A percentile compares a stretch with the other conserved stretches of the same genome.
These are phyloP conservation scores for Epichloe coenophiala DNA, from an alignment of 2,329 filamentous ascomycete genomes.

Conservation along the genomic window DNA sequence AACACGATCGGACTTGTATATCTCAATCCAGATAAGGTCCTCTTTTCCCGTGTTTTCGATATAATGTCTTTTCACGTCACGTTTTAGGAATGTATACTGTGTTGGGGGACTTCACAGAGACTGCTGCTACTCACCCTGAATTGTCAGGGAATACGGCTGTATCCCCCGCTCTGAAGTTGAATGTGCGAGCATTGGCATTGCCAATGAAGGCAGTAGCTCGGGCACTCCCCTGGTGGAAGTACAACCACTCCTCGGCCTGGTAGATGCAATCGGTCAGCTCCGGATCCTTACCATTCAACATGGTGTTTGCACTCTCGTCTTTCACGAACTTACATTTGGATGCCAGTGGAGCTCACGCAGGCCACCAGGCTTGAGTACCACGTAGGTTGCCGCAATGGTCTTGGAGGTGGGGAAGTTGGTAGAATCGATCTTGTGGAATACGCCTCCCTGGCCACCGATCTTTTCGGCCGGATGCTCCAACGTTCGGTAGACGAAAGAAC, in stretches of 20 bases:
- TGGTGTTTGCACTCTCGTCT: too few species aligned
- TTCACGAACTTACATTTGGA: constrained; percentile 35
- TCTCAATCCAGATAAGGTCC: constrained; percentile 53
- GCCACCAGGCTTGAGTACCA: constrained; percentile 48
- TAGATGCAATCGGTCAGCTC: not conserved
- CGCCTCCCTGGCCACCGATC: constrained; percentile 48
- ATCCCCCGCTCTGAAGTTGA: constrained; percentile 53
- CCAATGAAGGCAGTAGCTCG: constrained; percentile 54
- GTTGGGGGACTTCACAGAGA: not conserved
- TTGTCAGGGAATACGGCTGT: constrained; percentile 57
- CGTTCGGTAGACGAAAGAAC: constrained; percentile 49
- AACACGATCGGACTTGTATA: constrained; percentile 55
- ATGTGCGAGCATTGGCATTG: constrained; percentile 45
- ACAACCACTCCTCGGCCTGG: constrained; percentile 56
- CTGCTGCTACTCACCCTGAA: constrained; percentile 26
- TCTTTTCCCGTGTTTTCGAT: constrained; percentile 55
- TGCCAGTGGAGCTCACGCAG: constrained; percentile 59
- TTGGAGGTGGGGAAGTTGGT: constrained; percentile 53
- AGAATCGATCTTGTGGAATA: constrained; percentile 50
- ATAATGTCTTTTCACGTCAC: constrained; percentile 37
- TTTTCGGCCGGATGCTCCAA: constrained; percentile 40
- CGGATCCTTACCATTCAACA: not conserved
- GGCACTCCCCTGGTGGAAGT: constrained; percentile 53
- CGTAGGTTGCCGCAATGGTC: constrained; percentile 51
- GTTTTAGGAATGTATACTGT: not conserved